Evolutionary conservation across 2,329 filamentous ascomycete genomes (phyloP), one percentile per base, ranked within the genome.

Genomic region (Verticillium nonalfalfae): DNA sequence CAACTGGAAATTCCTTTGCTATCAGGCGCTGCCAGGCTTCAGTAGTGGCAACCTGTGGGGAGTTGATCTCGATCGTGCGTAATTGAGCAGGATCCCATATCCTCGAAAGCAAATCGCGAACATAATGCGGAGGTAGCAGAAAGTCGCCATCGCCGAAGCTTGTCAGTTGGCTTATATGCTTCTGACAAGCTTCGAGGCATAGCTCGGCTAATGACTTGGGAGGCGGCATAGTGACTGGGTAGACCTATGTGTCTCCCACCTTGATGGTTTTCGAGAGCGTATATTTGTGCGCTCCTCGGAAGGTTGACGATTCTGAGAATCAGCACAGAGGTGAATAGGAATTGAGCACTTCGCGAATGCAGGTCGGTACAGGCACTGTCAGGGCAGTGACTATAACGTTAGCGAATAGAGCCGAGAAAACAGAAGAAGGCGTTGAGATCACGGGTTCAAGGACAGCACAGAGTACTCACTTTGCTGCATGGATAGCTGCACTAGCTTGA

Each of bases 1-100:
- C 88, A 61, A 85, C 77, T 1, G 87, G 86, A 64, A 97, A 90
- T 68, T 97, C 87, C 57, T 87, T 85, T 59, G 85, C 83, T 73
- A 98, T 95, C 69, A 97, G 84, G 34, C 85, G 83, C 52, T 86
- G 76, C 94, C 94, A 97, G 64, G 94, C 78, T 67, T 93, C 89
- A 21, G 78, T 82, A 45, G 87, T 87, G 61, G 90, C 80, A 59
- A 97, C 82, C 65, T 96, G 91, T 0, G 92, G 90, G 5, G 88
- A 93, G 70, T 87, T 86, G 58, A 82, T 64, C 75, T 97, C 93
- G 62, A 97, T 82, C 61, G 81, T 71, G 68, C 85, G 88, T 36
- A 98, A 85, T 72, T 96, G 93, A 55, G 83, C 76, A 1, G 93
- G 87, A 65, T 83, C 89, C 60, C 90, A 86, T 61, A 98, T 78